These are phyloP conservation scores for Cucurbita maxima DNA, from an alignment of 306 rosid species.

Conservation along the genomic window DNA sequence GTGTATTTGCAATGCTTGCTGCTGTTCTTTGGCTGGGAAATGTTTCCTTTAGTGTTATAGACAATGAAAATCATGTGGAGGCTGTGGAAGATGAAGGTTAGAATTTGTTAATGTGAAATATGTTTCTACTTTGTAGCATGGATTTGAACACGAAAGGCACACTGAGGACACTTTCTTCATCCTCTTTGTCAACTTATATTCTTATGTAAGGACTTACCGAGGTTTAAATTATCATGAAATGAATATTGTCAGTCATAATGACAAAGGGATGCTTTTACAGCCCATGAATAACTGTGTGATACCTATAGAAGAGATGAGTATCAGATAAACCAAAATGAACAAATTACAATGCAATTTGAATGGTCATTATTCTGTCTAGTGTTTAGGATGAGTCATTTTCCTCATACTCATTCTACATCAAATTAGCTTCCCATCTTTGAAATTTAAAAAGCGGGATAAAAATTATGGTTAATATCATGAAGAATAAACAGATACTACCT, in stretches of 20 bases:
- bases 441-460: not conserved
- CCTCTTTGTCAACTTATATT: not conserved
- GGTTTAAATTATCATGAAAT: not conserved
- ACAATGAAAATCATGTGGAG: slow-evolving; percentile 91
- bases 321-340: not conserved
- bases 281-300: not conserved
- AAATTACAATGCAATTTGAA: not conserved
- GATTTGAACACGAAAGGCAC: not conserved
- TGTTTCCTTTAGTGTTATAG: slow-evolving; percentile 59
- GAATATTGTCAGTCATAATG: not conserved
- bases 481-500: not conserved
- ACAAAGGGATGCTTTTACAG: not conserved
- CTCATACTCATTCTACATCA: not conserved
- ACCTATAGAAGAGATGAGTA: not conserved
- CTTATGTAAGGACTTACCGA: not conserved
- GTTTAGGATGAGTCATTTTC: not conserved
- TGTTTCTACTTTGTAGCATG: not conserved
- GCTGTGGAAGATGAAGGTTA: slow-evolving; percentile 77
- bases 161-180: not conserved
- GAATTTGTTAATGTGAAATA: slow-evolving; percentile 1
- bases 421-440: not conserved
- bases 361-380: not conserved
- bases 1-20: slow-evolving; percentile 97
- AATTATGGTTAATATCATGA: not conserved
- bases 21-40: slow-evolving; percentile 99